phyloP scores from a whole-genome alignment of 2,329 filamentous ascomycete genomes.

The Penicillium thymicola region DNA sequence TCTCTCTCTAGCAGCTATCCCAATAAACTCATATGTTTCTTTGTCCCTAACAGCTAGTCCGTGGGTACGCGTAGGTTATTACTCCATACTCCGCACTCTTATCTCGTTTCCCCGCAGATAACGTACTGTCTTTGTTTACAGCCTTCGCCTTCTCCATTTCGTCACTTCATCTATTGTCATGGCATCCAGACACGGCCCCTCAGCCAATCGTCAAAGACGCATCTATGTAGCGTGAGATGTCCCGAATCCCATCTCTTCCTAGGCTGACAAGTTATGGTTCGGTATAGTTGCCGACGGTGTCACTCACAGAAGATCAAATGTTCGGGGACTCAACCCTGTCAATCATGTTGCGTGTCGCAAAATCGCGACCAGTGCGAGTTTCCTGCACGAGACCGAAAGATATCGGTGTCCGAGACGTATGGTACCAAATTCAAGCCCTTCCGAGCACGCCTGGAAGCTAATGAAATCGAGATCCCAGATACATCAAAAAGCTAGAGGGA shows the following conservation, averaged over 20 bases:
- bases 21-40: too few species aligned
- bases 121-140: background rate
- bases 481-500: background rate
- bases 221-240: background rate
- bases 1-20: too few species aligned
- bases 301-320: slow-evolving; percentile 41
- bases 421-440: background rate
- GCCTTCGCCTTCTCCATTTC: background rate
- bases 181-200: background rate
- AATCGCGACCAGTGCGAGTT: background rate
- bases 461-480: background rate
- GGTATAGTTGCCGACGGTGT: slow-evolving; percentile 31
- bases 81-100: background rate
- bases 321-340: slow-evolving; percentile 37
- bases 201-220: background rate
- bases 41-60: too few species aligned
- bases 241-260: background rate
- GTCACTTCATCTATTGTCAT: background rate
- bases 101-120: background rate
- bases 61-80: too few species aligned
- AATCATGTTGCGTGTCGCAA: slow-evolving; percentile 29
- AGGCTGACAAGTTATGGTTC: background rate
- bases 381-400: background rate
- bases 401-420: background rate
- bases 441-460: background rate